Base-by-base conservation (phyloP, 495 filamentous ascomycete genomes). In the Aspergillus coremiiformis region DNA sequence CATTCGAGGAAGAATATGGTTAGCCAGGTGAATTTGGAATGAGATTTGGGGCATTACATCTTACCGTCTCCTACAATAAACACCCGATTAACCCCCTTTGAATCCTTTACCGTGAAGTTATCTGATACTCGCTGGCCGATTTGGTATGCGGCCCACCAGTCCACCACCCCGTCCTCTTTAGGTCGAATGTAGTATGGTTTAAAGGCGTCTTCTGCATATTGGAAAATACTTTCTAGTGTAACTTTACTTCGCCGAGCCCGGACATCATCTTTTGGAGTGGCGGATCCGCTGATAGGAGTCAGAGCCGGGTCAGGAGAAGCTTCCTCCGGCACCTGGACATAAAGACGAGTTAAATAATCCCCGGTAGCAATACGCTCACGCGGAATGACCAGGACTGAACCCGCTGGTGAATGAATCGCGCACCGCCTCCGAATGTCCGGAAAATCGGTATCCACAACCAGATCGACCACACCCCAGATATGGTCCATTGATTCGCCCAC, bases 111-210 rank as follows among this genome's bases (percentile, higher is more conserved):
- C 0, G 81, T 80, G 55, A 89, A 90, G 4, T 76, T 66, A 17
- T 81, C 75, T 10, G 81, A 82, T 2, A 90, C 84, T 24, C 87
- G 79, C 69, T 91, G 87, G 1, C 85, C 85, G 39, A 90, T 86
- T 46, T 84, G 69, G 52, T 76, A 79, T 5, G 77, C 81, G 1
- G 82, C 76, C 80, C 81, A 85, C 82, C 84, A 87, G 54, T 87
- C 82, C 20, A 70, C 67, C 0, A 63, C 64, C 9, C 63, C 64
- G 11, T 62, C 58, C n/a, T 57, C 44, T 53, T 70, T 74, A 0
- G 67, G 62, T 10, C 66, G 59, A 41, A 79, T 72, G 44, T 69
- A 68, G 47, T 76, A 79, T 14, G 76, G 77, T 51, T 68, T 64
- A 45, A 79, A 70, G 1, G 74, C 68, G 1, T 63, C 59, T 5